Conservation (phyloP, 768 basidiomycete species). For the Cantharellus anzutake region DNA sequence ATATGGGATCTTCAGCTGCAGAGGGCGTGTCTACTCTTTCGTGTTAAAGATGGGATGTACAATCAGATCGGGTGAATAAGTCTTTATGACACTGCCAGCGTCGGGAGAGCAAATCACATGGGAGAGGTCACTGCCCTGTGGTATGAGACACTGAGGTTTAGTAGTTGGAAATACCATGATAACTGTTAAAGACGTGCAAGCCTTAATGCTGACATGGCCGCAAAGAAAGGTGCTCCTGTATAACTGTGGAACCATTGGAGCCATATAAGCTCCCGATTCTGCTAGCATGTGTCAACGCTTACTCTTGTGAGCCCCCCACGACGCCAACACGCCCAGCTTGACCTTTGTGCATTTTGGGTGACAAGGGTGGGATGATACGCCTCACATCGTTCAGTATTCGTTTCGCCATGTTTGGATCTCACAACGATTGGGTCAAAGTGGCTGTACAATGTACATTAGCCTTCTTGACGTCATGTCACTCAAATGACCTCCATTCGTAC, state of each 20-base stretch:
- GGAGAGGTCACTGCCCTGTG: conserved; percentile 77
- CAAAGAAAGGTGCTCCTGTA: conserved; percentile 93
- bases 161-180: not conserved
- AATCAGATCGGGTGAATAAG: conserved; percentile 91
- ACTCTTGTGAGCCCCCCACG: conserved; percentile 88
- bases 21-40: conserved; percentile 26
- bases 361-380: conserved; percentile 75
- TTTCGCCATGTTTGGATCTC: conserved; percentile 9
- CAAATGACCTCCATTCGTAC: too few relatives aligned
- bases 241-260: conserved; percentile 34
- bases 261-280: not conserved
- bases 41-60: conserved; percentile 82
- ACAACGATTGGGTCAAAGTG: too few relatives aligned
- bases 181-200: conserved; percentile 31
- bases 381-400: conserved; percentile 50
- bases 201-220: conserved; percentile 75
- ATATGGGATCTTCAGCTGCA: conserved; percentile 17
- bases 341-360: conserved; percentile 80
- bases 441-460: too few relatives aligned
- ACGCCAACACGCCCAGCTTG: conserved; percentile 90
- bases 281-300: conserved; percentile 15
- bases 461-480: too few relatives aligned
- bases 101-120: conserved; percentile 94
- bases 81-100: conserved; percentile 86
- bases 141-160: not conserved